Evolutionary conservation across 139 green algal genomes (phyloP).

Genomic region (Chlorella vulgaris): DNA sequence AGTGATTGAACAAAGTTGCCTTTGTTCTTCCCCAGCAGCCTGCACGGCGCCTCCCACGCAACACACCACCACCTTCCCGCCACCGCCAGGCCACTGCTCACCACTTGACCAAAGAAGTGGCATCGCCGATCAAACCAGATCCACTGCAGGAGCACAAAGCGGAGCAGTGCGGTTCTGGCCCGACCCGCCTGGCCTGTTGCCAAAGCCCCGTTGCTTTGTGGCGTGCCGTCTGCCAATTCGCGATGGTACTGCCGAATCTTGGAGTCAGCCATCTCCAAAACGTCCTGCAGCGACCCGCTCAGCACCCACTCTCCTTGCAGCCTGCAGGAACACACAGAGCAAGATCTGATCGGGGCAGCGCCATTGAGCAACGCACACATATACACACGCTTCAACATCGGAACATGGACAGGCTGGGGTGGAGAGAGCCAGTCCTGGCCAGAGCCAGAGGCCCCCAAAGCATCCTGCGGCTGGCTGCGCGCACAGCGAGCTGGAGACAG

Average conservation of each 20-base stretch:
- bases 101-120: neutral
- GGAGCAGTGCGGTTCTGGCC: slow-evolving; percentile 1
- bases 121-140: slow-evolving; percentile 71
- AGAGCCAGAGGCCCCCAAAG: no score
- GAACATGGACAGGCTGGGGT: no score
- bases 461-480: no score
- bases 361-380: no score
- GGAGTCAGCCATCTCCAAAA: neutral
- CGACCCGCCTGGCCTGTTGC: neutral
- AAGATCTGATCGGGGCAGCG: neutral
- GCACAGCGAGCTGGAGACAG: no score
- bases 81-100: neutral
- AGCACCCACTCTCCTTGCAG: neutral
- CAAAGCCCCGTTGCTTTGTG: no score
- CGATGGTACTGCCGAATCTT: neutral
- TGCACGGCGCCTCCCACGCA: no score
- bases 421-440: no score
- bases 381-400: no score
- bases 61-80: no score
- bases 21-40: no score
- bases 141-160: slow-evolving; percentile 64
- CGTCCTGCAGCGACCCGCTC: neutral
- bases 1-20: no score
- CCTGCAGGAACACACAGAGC: neutral
- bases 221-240: neutral